Percentiles rank a stretch among this genome's conserved stretches.
Conservation (phyloP, 345 rosid genomes). For the Syzygium aqueum region DNA sequence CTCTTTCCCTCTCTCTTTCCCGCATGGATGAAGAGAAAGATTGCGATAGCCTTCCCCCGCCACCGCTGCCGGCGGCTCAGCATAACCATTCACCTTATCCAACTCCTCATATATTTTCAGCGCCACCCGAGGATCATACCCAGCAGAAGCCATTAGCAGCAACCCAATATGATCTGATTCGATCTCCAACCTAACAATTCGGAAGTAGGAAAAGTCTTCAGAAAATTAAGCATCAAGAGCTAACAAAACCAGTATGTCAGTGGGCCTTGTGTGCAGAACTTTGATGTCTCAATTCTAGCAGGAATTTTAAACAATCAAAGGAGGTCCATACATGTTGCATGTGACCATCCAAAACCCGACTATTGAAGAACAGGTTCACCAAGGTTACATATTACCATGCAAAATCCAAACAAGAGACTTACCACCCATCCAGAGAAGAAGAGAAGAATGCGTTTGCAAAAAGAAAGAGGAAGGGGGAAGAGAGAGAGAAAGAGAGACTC, state of each 20-base stretch:
- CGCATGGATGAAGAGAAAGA: constrained; percentile 88
- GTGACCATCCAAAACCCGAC: not conserved
- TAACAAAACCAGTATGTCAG: not conserved
- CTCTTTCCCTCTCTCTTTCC: constrained; percentile 81
- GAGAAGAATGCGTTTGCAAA: not conserved
- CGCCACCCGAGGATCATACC: constrained; percentile 79
- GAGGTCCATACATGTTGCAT: not conserved
- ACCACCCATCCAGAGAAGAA: not conserved
- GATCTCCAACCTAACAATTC: constrained; percentile 63
- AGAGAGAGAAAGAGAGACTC: not conserved
- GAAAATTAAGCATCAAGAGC: not conserved
- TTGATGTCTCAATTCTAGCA: not conserved
- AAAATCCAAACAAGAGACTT: not conserved
- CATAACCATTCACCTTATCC: constrained; percentile 50
- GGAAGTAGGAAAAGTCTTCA: not conserved
- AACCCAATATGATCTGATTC: constrained; percentile 91
- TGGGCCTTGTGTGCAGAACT: not conserved
- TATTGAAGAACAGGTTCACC: not conserved
- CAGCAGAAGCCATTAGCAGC: constrained; percentile 75
- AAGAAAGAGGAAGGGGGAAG: not conserved
- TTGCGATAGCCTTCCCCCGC: constrained; percentile 21
- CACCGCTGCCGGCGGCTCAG: not conserved
- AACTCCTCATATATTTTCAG: constrained; percentile 73
- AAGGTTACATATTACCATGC: not conserved
- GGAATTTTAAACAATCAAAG: not conserved